Conservation (phyloP, 768 basidiomycete species). For the Sarcodon aspratus region DNA sequence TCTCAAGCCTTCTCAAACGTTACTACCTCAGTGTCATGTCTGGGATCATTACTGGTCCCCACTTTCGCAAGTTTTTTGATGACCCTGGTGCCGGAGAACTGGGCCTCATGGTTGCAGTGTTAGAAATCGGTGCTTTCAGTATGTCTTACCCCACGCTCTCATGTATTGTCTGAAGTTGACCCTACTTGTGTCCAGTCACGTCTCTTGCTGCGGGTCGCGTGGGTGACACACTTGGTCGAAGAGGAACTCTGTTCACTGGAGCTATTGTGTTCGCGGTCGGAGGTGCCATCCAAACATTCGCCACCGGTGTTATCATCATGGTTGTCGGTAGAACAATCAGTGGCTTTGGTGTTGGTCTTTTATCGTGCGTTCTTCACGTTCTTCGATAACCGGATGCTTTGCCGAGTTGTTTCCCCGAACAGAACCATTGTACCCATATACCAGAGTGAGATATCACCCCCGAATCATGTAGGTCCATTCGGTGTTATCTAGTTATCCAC, state of each 20-base stretch:
- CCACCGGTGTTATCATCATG: conserved; percentile 71
- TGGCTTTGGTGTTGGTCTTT: conserved; percentile 83
- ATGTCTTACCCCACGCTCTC: conserved; percentile 15
- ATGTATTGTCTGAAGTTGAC: conserved; percentile 3
- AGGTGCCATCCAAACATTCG: conserved; percentile 78
- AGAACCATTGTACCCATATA: conserved; percentile 95
- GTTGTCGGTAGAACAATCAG: conserved; percentile 72
- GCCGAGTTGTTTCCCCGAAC: conserved; percentile 4
- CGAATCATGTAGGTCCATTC: conserved; percentile 51
- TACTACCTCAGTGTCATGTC: conserved; percentile 62
- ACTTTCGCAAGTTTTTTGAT: conserved; percentile 76
- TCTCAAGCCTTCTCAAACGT: neutral
- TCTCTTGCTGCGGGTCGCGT: conserved; percentile 83
- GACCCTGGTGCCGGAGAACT: conserved; percentile 62
- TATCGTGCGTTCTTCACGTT: conserved; percentile 47
- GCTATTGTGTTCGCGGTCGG: conserved; percentile 80
- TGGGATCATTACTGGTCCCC: conserved; percentile 81
- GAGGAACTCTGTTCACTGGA: conserved; percentile 74
- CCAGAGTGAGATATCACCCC: conserved; percentile 92
- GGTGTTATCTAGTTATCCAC: neutral
- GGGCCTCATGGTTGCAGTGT: conserved; percentile 93
- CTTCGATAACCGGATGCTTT: neutral
- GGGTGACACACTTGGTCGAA: conserved; percentile 79
- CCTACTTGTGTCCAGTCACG: conserved; percentile 41
- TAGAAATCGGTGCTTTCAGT: conserved; percentile 90